Evolutionary conservation across 2,329 filamentous ascomycete species (phyloP).

Genomic region (Bipolaris sorokiniana): DNA sequence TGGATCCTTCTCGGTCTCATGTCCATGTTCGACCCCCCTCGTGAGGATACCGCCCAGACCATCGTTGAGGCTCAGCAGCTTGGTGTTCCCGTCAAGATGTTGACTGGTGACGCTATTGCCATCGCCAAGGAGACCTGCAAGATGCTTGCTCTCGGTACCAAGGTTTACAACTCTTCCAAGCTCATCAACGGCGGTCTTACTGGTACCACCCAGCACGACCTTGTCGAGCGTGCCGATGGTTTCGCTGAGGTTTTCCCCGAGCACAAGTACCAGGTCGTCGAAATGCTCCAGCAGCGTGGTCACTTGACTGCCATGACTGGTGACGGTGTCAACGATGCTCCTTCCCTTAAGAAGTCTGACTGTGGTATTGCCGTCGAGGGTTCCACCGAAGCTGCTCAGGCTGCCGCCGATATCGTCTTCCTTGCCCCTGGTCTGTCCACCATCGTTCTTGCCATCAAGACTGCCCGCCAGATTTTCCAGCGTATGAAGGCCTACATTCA

Average conservation of each 20-base stretch:
- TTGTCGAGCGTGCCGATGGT: conserved; percentile 75
- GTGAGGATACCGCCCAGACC: conserved; percentile 79
- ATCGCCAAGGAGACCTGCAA: conserved; percentile 84
- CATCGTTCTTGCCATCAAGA: conserved; percentile 76
- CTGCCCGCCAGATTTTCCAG: conserved; percentile 76
- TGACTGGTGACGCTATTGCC: conserved; percentile 79
- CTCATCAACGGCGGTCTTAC: conserved; percentile 77
- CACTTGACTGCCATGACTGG: conserved; percentile 78
- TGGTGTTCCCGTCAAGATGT: conserved; percentile 80
- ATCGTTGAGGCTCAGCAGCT: conserved; percentile 78
- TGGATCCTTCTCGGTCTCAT: conserved; percentile 78
- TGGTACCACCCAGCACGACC: conserved; percentile 75
- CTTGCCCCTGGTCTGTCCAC: conserved; percentile 73
- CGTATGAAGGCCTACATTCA: conserved; percentile 80
- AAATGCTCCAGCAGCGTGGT: conserved; percentile 76
- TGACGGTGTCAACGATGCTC: conserved; percentile 76
- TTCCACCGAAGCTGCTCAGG: conserved; percentile 73
- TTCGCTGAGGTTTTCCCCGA: conserved; percentile 77
- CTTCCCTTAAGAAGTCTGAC: conserved; percentile 75
- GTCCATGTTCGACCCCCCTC: conserved; percentile 80
- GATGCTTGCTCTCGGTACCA: conserved; percentile 78
- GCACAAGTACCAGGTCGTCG: conserved; percentile 78
- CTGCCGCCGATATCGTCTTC: conserved; percentile 76
- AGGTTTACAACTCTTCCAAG: conserved; percentile 81
- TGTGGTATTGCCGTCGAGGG: conserved; percentile 77